Evolutionary conservation across 257 asterid species (phyloP), one percentile per base, ranked within the genome.

Genomic region (Echites panduratus): DNA sequence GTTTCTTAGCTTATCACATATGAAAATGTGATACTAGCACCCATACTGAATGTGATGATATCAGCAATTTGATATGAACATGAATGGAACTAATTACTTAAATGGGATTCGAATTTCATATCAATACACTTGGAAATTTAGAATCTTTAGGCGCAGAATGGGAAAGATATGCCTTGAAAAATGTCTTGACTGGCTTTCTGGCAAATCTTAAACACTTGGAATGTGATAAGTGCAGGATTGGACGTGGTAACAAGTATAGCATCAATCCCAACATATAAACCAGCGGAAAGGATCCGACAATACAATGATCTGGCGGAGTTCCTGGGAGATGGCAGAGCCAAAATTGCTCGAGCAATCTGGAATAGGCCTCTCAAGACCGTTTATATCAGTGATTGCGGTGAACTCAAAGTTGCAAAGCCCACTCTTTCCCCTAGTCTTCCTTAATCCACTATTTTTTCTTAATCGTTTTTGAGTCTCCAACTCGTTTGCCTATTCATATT

Each of bases 311-410:
- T 90, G n/a, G 97, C 96, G 2, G 90, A 89, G 88, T 88, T 88
- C 68, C 40, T 93, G 26, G 98, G 98, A 70, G 97, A 93, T 59
- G 98, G 83, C 59, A 87, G 98, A 82, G 97, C 98, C 19, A 93
- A 87, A 80, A 83, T 17, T 19, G 97, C 97, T 38, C 88, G 98
- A 1, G 89, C 90, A 26, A 90, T 87, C 76, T 93, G 98, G 98
- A 77, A 93, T 81, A 90, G 80, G 72, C 97, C 96, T 48, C 88
- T 87, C 32, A 76, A 93, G 81, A 90, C 97, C 16, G 82, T 93
- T 20, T 93, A 90, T 38, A 89, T 93, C 14, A 93, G 97, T 75
- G 87, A 89, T 35, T 93, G 96, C 74, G 98, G 96, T 49, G 89
- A 77, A 54, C 77, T 88, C n/a, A 84, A 84, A 75, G 90, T 89